Percentiles rank a stretch among this genome's conserved stretches.
Conservation (phyloP, 768 basidiomycete species). For the Psilocybe tampanensis region DNA sequence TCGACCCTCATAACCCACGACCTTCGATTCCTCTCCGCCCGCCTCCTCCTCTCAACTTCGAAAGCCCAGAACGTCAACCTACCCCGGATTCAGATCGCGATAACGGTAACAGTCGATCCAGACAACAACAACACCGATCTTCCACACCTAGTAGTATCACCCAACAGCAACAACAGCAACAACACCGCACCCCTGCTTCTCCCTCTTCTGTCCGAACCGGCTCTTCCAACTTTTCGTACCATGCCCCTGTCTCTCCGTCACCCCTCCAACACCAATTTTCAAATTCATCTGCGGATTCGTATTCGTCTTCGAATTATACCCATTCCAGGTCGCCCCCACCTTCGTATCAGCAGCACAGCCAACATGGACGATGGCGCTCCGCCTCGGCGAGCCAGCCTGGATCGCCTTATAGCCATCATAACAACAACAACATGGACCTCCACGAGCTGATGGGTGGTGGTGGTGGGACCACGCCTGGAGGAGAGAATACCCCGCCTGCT, state of each 20-base stretch:
- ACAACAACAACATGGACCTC: constrained; percentile 30
- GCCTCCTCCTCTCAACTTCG: constrained; percentile 22
- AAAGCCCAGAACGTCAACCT: constrained; percentile 8
- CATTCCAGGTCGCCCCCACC: constrained; percentile 23
- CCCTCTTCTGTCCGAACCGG: constrained; percentile 55
- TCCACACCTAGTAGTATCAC: constrained; percentile 2
- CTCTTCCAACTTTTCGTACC: constrained; percentile 55
- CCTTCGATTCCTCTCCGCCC: constrained; percentile 76
- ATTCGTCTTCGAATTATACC: constrained; percentile 1
- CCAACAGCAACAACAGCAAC: constrained; percentile 10
- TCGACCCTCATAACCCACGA: constrained; percentile 80
- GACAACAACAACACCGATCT: background rate
- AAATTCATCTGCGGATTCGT: constrained; percentile 11
- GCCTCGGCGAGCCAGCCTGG: constrained; percentile 24
- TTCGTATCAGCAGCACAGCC: constrained; percentile 20
- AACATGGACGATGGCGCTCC: constrained; percentile 17
- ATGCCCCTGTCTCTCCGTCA: constrained; percentile 61
- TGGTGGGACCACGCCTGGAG: background rate
- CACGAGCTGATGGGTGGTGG: constrained; percentile 27
- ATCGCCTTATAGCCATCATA: constrained; percentile 8
- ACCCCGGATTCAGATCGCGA: constrained; percentile 9
- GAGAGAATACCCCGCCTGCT: background rate
- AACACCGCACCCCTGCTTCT: constrained; percentile 40
- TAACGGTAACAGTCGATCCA: background rate
- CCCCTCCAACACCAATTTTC: constrained; percentile 70